phyloP scores from a whole-genome alignment of 441 rosid genomes.

The Flueggea neowawraea region DNA sequence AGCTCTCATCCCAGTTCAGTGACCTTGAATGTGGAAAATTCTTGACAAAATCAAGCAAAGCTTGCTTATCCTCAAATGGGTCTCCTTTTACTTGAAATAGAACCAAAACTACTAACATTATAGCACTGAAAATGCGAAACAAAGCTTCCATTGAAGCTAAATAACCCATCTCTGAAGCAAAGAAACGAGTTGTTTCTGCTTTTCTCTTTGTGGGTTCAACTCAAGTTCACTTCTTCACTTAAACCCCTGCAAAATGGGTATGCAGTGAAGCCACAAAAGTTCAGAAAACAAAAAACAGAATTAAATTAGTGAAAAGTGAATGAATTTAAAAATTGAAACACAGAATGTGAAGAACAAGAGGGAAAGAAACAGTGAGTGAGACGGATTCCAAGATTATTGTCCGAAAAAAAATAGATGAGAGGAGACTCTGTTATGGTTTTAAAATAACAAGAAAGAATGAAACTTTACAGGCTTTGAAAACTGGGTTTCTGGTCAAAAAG shows the following conservation, averaged over 20 bases:
- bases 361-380: constrained; percentile 12
- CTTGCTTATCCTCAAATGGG: constrained; percentile 72
- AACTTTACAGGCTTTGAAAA: constrained; percentile 37
- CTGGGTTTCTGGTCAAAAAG: too few relatives aligned
- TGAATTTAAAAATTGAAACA: constrained; percentile 18
- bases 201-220: not conserved
- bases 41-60: constrained; percentile 74
- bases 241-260: constrained; percentile 13
- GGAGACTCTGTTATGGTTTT: constrained; percentile 29
- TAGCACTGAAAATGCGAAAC: constrained; percentile 24
- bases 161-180: constrained; percentile 3
- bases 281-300: constrained; percentile 11
- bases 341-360: constrained; percentile 43
- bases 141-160: constrained; percentile 43
- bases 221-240: not conserved
- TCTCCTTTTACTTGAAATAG: constrained; percentile 40
- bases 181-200: constrained; percentile 60
- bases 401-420: constrained; percentile 34
- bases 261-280: constrained; percentile 15
- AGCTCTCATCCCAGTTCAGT: constrained; percentile 72
- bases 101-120: constrained; percentile 36
- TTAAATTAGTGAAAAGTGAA: constrained; percentile 11
- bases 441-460: constrained; percentile 27
- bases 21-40: constrained; percentile 61
- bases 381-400: constrained; percentile 58